Base-by-base conservation (phyloP, 108 stramenopile species). In the Parietichytrium sp. region DNA sequence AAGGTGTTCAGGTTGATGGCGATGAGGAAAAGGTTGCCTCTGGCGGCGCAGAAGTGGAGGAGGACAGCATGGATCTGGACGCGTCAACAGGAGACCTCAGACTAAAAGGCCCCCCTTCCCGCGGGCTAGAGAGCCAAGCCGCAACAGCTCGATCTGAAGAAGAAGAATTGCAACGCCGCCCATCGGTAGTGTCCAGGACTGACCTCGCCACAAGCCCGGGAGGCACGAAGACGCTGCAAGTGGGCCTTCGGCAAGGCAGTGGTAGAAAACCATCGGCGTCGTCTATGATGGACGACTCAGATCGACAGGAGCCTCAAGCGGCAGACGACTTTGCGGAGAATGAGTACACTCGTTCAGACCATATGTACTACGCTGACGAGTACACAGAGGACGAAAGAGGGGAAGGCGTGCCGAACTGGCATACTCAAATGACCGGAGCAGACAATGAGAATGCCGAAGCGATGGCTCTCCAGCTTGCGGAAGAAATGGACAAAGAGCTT, bases 51-150 rank as follows among this genome's bases (percentile, higher is more conserved):
- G n/a, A n/a, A n/a, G n/a, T n/a, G n/a, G 49, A 72, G 42, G 61
- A 72, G 20, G 42, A 72, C 10, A 72, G 61, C 42, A 45, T 72
- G 36, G 61, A 72, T 72, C n/a, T n/a, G n/a, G n/a, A n/a, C n/a
- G n/a, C n/a, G n/a, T n/a, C n/a, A n/a, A n/a, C n/a, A n/a, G n/a
- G n/a, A n/a, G n/a, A n/a, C n/a, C n/a, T n/a, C n/a, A n/a, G n/a
- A n/a, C n/a, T n/a, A n/a, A n/a, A n/a, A n/a, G n/a, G n/a, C n/a
- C n/a, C n/a, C n/a, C n/a, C n/a, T n/a, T n/a, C n/a, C n/a, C n/a
- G n/a, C n/a, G 42, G 61, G 33, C 16, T 42, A 72, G 29, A 8
- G 52, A 23, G 27, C 27, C 29, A 23, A 7, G 25, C 52, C 1
- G 52, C 18, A 15, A 15, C 18, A 53, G 29, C 12, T 7, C 29